Evolutionary conservation across 2,329 filamentous ascomycete genomes (phyloP), one percentile per base, ranked within the genome.

Genomic region (Paradendryphiella salina): DNA sequence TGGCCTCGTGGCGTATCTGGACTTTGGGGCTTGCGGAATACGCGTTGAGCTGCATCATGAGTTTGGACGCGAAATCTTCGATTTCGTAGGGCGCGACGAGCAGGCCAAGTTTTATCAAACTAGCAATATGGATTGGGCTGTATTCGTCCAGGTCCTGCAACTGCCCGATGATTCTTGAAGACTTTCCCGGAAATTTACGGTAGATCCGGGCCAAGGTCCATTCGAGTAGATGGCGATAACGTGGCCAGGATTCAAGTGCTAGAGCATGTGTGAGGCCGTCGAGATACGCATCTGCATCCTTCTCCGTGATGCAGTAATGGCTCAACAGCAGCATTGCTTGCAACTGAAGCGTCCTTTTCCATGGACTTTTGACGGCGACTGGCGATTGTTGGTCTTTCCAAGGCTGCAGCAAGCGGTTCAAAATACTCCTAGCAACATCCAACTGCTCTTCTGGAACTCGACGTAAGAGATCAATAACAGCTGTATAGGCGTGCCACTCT

Each of bases 1-100:
- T 79, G 1, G 79, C 78, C 61, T 82, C 80, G 50, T 81, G 79
- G 6, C 80, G 73, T n/a, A 82, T 75, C 26, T 77, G 75, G 1
- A 81, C 75, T 53, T 81, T 82, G 3, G 77, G 75, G 28, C 77
- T 80, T 3, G 77, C 73, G 0, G 74, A 74, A 14, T 78, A 72
- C 0, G 74, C 69, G 2, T 76, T 71, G 13, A 80, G 70, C 39
- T 74, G 69, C 17, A 72, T 72, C 41, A 76, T 72, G 7, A 79
- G 65, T 11, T 68, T 57, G 3, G 69, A 43, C 1, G 72, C 69
- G 47, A 77, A 79, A 0, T 66, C 61, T 43, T 75, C 70, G 0
- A 67, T 65, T 17, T 72, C 61, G 15, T 71, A 71, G 6, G 72
- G 73, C 4, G 75, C 74, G 1, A 74, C 62, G 46, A 75, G 74